Evolutionary conservation across 306 rosid genomes (phyloP), one percentile per base, ranked within the genome.

Genomic region (Comarum palustre): DNA sequence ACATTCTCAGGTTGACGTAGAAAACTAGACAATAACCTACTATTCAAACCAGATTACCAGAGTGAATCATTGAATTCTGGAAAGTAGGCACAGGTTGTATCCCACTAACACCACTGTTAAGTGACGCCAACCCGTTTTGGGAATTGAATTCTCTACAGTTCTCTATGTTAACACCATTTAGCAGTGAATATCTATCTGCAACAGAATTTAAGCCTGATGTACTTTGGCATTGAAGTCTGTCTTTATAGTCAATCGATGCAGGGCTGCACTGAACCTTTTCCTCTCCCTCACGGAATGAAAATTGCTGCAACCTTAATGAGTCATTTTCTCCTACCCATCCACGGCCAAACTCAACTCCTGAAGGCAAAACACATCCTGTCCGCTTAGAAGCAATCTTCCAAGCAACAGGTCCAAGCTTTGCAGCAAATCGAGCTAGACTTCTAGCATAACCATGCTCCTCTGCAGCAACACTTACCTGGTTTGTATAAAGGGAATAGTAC

Each of bases 401-500:
- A 74, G 78, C 97, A 82, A 76, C 80, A 14, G 98, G 96, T 67
- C 97, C 98, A 72, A 89, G 96, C 82, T 80, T 91, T 17, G 92
- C 85, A 32, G 90, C 90, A 87, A 94, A 94, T 71, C 75, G 84
- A 75, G 97, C 89, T 55, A 93, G 76, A 80, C 98, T 91, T 84
- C 91, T 86, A 6, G 92, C 88, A 81, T 89, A 93, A 81, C 94
- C 84, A 74, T 86, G 92, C 76, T 88, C 90, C 60, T 75, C 75
- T 45, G 80, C 64, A 5, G 64, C 81, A 41, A 90, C 60, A 63
- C 93, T 94, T 59, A 89, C 97, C 98, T 94, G 87, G 70, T 89
- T 72, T 61, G 43, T 29, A 69, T 45, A 8, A 27, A 20, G 14
- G 14, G n/a, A 82, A 67, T 12, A 59, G 27, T 41, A 66, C 19